Evolutionary conservation across 2,329 filamentous ascomycete genomes (phyloP).

Genomic region (Fusarium equiseti): DNA sequence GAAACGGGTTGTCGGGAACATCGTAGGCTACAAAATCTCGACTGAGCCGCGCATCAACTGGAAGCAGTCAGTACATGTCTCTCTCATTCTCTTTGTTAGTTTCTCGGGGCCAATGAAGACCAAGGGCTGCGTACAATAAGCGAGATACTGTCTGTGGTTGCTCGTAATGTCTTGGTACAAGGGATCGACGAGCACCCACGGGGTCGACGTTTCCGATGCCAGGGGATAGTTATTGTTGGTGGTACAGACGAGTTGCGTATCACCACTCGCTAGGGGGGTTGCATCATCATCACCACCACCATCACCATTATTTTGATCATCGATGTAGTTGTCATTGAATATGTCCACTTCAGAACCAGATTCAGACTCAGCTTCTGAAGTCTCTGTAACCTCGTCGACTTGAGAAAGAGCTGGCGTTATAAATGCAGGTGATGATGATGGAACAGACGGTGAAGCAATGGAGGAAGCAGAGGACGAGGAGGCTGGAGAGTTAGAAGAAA

Average conservation of each 20-base stretch:
- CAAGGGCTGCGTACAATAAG: conserved; percentile 54
- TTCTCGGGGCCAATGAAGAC: conserved; percentile 12
- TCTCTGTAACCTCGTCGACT: conserved; percentile 31
- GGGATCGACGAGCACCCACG: conserved; percentile 58
- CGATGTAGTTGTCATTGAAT: conserved; percentile 17
- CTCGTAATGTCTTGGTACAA: conserved; percentile 66
- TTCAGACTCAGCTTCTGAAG: conserved; percentile 33
- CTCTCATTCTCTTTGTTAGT: background rate
- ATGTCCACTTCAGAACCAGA: conserved; percentile 16
- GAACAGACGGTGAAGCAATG: conserved; percentile 28
- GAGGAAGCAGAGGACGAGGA: conserved; percentile 32
- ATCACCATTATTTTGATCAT: conserved; percentile 7
- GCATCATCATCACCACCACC: conserved; percentile 33
- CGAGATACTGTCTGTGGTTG: conserved; percentile 57
- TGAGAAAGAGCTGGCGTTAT: conserved; percentile 28
- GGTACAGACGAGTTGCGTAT: conserved; percentile 49
- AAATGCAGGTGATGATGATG: conserved; percentile 35
- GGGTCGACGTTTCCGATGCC: conserved; percentile 43
- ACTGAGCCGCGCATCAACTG: conserved; percentile 64
- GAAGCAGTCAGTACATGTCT: conserved; percentile 38
- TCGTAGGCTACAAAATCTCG: conserved; percentile 64
- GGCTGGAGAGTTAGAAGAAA: conserved; percentile 34
- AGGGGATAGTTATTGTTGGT: conserved; percentile 36
- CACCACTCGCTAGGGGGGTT: conserved; percentile 30
- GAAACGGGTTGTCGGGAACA: conserved; percentile 61